Conservation (phyloP, 176 grass and related monocot species). For the Aegilops umbellulata region DNA sequence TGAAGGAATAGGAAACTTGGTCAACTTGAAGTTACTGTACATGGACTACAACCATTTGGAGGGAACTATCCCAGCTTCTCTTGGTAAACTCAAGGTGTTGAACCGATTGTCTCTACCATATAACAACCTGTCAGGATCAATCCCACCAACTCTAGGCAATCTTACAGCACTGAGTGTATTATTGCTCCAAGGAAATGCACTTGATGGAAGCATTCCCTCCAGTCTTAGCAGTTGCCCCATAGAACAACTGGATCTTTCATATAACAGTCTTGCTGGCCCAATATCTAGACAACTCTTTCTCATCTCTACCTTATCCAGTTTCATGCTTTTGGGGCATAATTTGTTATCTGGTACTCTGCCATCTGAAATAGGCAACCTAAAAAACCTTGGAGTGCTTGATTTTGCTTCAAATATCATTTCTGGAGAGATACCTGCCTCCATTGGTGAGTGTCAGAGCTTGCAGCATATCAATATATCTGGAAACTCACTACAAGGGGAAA, state of each 20-base stretch:
- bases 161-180: conserved; percentile 10
- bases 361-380: conserved; percentile 28
- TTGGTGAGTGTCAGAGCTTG: conserved; percentile 25
- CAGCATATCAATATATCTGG: conserved; percentile 20
- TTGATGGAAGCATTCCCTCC: conserved; percentile 11
- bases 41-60: not conserved
- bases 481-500: conserved; percentile 42
- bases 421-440: conserved; percentile 1
- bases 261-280: conserved; percentile 32
- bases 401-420: conserved; percentile 6
- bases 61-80: conserved; percentile 6
- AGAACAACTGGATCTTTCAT: conserved; percentile 29
- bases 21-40: conserved; percentile 15
- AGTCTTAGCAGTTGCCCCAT: conserved; percentile 14
- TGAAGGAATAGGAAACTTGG: conserved; percentile 18
- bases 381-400: conserved; percentile 5
- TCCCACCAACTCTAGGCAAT: conserved; percentile 6
- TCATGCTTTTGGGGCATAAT: conserved; percentile 41
- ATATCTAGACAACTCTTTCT: conserved; percentile 47
- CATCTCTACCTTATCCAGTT: conserved; percentile 17
- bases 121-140: conserved; percentile 20
- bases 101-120: not conserved
- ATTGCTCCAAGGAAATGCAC: not conserved
- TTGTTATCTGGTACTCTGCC: conserved; percentile 36
- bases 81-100: not conserved